Base-by-base conservation (phyloP, 2,329 filamentous ascomycete genomes). In the Penicillium corylophilum region DNA sequence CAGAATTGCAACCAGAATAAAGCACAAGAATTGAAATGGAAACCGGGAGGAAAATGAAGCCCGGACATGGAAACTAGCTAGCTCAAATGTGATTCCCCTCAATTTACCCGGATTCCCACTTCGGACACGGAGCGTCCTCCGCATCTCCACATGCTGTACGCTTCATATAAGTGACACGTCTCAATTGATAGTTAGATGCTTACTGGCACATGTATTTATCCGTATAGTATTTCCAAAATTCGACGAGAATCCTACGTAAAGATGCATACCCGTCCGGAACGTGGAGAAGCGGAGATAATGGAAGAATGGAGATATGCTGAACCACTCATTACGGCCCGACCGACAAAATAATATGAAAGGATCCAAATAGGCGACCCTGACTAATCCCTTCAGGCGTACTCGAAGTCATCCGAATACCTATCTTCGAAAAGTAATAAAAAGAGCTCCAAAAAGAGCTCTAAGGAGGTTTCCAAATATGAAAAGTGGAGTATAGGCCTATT, bases 121-220 rank as follows among this genome's bases (percentile, higher is more conserved):
- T 61, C 50, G 15, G 57, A 53, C 50, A 59, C 57, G 59, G 57
- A 43, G 22, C 13, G 38, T 24, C 16, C 24, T 46, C 59, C 57
- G 53, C 49, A 48, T 54, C 40, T 39, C 48, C 41, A 23, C 31
- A 49, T 39, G 23, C 3, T 33, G 41, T 18, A 40, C 5, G 42
- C 24, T 44, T 23, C 38, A 36, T 13, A 20, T 16, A 8, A 16
- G 3, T 9, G 6, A 35, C 15, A 5, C n/a, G 18, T 35, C 31
- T n/a, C 6, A n/a, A 9, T 35, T 16, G n/a, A 35, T n/a, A 6
- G 31, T 6, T 8, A 16, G 9, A 6, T 35, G n/a, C 7, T 8
- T 16, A 16, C 9, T 18, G n/a, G n/a, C 18, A 8, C n/a, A 16
- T n/a, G 2, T 16, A 16, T 16, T 8, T 18, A 18, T n/a, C 31